Base-by-base conservation (phyloP, 768 basidiomycete species). In the Rhodotorula kratochvilovae region DNA sequence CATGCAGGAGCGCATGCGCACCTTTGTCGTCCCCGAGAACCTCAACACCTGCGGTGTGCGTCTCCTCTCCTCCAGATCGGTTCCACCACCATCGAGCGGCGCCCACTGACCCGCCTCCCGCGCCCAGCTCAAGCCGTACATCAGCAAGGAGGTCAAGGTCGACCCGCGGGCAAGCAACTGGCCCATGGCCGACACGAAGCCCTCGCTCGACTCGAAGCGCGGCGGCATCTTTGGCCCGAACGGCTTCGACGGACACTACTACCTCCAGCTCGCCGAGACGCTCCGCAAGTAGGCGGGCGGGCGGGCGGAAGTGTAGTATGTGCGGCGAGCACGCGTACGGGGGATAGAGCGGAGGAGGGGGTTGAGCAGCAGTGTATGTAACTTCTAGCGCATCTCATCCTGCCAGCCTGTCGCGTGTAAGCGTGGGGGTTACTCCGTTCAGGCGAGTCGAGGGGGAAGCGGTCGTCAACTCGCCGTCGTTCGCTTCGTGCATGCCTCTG, bases 101-200 rank as follows among this genome's bases (percentile, higher is more conserved):
- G n/a, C 66, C 43, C 31, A 58, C 43, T 23, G 23, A 25, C 48
- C 10, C 48, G 11, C 48, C 23, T n/a, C 48, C 12, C 23, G 11
- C 48, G 25, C 65, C 10, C 73, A 90, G 90, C 81, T 91, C 58
- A 87, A 86, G 78, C 86, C 90, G 21, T 90, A 90, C 80, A 88
- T 90, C 39, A 43, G 61, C 25, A 60, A 59, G 43, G 33, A 63
- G 19, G 71, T 65, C 48, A 73, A 66, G 53, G 31, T 65, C 60
- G 63, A 70, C 55, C 48, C 42, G 27, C 58, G 56, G 15, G 69
- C 68, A 43, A 68, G 67, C 54, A 48, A 51, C 3, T 78, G 77
- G 77, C 77, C 77, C 15, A 48, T 67, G 36, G 76, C 77, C 27
- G 74, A 69, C n/a, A n/a, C 70, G 80, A 84, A 63, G 63, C 48